Base-by-base conservation (phyloP, 257 asterid genomes). In the Forsythia viridissima region DNA sequence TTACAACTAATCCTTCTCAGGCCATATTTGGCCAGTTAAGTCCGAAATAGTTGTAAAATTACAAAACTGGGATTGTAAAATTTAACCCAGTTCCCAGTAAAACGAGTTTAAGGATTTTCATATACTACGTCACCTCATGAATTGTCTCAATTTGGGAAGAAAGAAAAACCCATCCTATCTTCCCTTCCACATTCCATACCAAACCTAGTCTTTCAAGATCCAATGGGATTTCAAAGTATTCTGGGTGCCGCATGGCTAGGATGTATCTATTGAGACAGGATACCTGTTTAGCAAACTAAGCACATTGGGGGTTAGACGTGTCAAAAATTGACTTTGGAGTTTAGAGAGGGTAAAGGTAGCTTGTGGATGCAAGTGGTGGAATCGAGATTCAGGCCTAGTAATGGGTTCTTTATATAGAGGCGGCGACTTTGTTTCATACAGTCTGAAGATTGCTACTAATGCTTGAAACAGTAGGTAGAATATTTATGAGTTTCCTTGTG, bases 1-100 rank as follows among this genome's bases (percentile, higher is more conserved):
- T 73, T 21, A 15, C 57, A 36, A 46, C 52, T 65, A 76, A 51
- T 41, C 73, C 6, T 69, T 61, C 68, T 63, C 41, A 10, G n/a
- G 61, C 12, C 74, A 9, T 36, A 37, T 48, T 76, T 11, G 74
- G 39, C 24, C 70, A 68, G 44, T 42, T 38, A 43, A 82, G 15
- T 4, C 38, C 5, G 4, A 12, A 9, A 9, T 46, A 55, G 65
- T 70, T 48, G 21, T 21, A 16, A 15, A 71, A 12, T 42, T 71
- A 41, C 41, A 21, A 57, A 30, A 16, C 18, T 30, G 68, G 76
- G 59, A 73, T 65, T 73, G 12, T 51, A 44, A 18, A 59, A 7
- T 3, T 36, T 59, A 59, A 6, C 36, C 20, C 6, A 4, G 59
- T 48, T 15, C 59, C 59, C 8, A 0, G 59, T 48, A 48, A 48